These are phyloP conservation scores for Solanum microdontum DNA, from an alignment of 257 asterid genomes.

Conservation along the genomic window DNA sequence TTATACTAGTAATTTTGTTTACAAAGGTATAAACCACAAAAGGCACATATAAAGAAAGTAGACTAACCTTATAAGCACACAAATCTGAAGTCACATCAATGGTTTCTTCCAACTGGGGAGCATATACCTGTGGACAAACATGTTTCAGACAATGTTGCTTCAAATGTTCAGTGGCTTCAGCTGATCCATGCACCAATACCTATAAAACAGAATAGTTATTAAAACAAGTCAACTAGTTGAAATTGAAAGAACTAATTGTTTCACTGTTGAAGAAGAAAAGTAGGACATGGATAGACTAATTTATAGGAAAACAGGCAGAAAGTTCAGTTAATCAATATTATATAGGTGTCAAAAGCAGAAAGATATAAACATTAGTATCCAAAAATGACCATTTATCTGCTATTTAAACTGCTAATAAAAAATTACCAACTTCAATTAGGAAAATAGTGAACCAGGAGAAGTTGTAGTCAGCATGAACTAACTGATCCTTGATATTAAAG, in stretches of 20 bases:
- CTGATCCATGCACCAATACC: conserved; percentile 99
- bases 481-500: neutral
- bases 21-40: conserved; percentile 1
- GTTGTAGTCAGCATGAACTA: neutral
- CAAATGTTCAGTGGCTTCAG: conserved; percentile 98
- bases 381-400: neutral
- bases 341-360: neutral
- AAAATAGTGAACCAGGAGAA: neutral
- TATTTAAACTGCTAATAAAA: neutral
- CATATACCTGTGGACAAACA: conserved; percentile 83
- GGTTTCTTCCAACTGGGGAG: conserved; percentile 91
- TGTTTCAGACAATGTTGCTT: conserved; percentile 77
- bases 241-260: neutral
- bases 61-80: conserved; percentile 82
- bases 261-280: neutral
- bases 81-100: conserved; percentile 98
- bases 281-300: neutral
- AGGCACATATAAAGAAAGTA: neutral
- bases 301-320: neutral
- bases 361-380: neutral
- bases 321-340: neutral
- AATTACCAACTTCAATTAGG: neutral
- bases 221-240: neutral
- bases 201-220: conserved; percentile 20
- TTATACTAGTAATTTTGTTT: neutral